A percentile compares a stretch with the other conserved stretches of the same genome.
Conservation (phyloP, 202 grass and related monocot genomes). For the Zizania palustris region DNA sequence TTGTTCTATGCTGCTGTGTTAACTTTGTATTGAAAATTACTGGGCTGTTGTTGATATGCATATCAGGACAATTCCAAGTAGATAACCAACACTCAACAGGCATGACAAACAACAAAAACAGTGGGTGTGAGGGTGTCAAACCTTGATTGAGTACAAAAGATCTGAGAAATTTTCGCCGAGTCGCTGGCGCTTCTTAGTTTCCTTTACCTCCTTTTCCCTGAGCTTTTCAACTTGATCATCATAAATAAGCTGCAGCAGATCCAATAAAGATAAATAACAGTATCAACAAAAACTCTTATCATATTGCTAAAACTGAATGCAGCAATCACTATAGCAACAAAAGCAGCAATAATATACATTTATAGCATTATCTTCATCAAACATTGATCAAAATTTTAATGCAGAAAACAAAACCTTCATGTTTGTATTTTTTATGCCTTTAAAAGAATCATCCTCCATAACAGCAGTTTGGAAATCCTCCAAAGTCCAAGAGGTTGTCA, state of each 20-base stretch:
- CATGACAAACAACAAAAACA: conserved; percentile 20
- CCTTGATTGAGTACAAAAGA: conserved; percentile 90
- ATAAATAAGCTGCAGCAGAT: conserved; percentile 71
- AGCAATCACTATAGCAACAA: conserved; percentile 7
- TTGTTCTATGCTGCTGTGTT: not conserved
- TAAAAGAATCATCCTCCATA: conserved; percentile 56
- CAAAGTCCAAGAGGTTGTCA: conserved; percentile 69
- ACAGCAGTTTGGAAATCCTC: conserved; percentile 76
- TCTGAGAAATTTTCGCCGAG: conserved; percentile 93
- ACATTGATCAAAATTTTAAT: conserved; percentile 12
- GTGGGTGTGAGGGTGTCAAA: conserved; percentile 13
- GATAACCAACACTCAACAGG: conserved; percentile 10
- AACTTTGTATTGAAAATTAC: not conserved
- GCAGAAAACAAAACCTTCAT: conserved; percentile 58
- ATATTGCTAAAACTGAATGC: not conserved
- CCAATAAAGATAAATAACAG: conserved; percentile 35
- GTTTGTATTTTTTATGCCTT: conserved; percentile 79
- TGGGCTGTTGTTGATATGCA: not conserved
- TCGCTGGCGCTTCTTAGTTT: conserved; percentile 74
- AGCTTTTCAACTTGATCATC: conserved; percentile 88
- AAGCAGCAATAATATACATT: conserved; percentile 1
- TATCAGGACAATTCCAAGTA: conserved; percentile 23
- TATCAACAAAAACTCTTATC: not conserved
- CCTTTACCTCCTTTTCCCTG: conserved; percentile 89
- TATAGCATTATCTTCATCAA: not conserved